Percentiles rank a stretch among this genome's conserved stretches.
phyloP scores from a whole-genome alignment of 2,329 filamentous ascomycete species.

The Fusarium beomiforme region DNA sequence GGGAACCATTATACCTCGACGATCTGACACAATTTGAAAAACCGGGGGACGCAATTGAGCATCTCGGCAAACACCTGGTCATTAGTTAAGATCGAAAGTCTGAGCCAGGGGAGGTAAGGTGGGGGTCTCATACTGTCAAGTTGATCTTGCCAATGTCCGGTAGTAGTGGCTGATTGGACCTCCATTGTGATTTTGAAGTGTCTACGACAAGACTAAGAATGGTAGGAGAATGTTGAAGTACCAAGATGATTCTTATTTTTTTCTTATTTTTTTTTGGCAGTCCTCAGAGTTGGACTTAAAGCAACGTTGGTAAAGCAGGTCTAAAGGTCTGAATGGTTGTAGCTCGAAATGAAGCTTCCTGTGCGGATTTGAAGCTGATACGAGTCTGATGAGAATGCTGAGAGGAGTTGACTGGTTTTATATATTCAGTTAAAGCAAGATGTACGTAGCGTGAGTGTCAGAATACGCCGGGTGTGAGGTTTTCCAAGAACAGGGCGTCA shows the following conservation, averaged over 20 bases:
- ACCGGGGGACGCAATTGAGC: constrained; percentile 64
- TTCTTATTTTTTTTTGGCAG: too few species aligned
- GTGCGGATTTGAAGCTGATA: constrained; percentile 1
- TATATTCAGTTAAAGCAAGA: constrained; percentile 24
- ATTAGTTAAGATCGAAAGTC: constrained; percentile 10
- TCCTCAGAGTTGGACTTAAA: not conserved
- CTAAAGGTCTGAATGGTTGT: not conserved
- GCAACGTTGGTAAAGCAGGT: not conserved
- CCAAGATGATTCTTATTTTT: too few species aligned
- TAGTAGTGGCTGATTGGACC: constrained; percentile 33
- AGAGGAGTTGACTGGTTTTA: constrained; percentile 31
- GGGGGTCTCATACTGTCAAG: constrained; percentile 60
- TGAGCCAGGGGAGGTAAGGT: not conserved
- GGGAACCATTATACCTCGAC: constrained; percentile 67
- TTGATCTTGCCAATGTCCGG: constrained; percentile 63
- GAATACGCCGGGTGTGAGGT: constrained; percentile 27
- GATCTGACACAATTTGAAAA: constrained; percentile 79
- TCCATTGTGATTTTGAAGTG: constrained; percentile 32
- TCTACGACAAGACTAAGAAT: not conserved
- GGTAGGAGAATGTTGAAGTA: not conserved
- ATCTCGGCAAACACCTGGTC: constrained; percentile 66
- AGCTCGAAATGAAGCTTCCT: not conserved
- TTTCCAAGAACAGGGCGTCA: constrained; percentile 17
- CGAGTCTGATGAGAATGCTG: not conserved
- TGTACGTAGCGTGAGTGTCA: constrained; percentile 20